Evolutionary conservation across 1,284 basidiomycete species (phyloP).

Genomic region (Polyporus tsugae): DNA sequence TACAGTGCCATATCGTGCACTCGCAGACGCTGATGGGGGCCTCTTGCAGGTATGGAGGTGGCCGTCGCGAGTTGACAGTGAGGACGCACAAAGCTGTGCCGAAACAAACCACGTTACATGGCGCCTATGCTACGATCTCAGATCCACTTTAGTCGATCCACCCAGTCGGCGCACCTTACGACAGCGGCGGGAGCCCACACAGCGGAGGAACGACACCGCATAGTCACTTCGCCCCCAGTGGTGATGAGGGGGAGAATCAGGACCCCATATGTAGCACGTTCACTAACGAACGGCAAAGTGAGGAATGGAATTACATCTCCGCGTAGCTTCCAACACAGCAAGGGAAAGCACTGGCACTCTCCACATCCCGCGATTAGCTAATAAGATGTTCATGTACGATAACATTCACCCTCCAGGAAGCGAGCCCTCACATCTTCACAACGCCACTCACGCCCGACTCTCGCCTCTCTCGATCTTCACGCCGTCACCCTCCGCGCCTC

Average conservation of each 20-base stretch:
- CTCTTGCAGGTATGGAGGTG: background rate
- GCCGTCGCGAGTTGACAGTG: background rate
- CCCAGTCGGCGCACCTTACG: background rate
- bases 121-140: background rate
- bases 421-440: too few relatives aligned
- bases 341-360: background rate
- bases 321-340: too few relatives aligned
- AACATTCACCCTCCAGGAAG: too few relatives aligned
- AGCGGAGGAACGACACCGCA: background rate
- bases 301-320: background rate
- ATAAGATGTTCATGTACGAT: background rate
- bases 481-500: slow-evolving; percentile 48
- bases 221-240: background rate
- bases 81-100: slow-evolving; percentile 10
- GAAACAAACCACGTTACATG: slow-evolving; percentile 12
- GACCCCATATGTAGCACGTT: background rate
- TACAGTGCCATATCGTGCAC: slow-evolving; percentile 18
- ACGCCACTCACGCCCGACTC: background rate
- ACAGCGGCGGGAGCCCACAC: background rate
- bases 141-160: background rate
- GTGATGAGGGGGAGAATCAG: background rate
- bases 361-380: background rate
- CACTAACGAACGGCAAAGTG: background rate
- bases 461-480: background rate
- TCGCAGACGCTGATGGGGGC: background rate